Conservation (phyloP, 164 flowering plant genomes). For the Vitis rupestris region DNA sequence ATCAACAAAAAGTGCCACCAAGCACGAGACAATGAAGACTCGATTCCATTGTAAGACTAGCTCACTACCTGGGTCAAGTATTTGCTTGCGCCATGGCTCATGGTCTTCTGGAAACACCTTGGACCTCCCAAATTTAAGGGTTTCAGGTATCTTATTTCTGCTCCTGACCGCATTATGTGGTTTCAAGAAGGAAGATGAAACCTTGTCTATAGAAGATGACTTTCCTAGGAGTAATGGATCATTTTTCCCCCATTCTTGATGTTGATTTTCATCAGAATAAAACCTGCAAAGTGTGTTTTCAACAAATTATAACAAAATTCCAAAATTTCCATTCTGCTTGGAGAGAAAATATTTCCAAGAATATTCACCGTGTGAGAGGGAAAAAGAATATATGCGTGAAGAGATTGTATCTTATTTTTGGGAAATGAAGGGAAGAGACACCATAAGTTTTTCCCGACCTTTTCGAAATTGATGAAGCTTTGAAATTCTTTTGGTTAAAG, state of each 20-base stretch:
- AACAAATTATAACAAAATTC: no score
- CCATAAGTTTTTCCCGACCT: no score
- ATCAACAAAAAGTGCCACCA: slow-evolving; percentile 84
- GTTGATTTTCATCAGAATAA: slow-evolving; percentile 47
- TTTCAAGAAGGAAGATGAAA: slow-evolving; percentile 37
- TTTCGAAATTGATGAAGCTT: no score
- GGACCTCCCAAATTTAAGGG: slow-evolving; percentile 31
- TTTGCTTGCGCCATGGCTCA: slow-evolving; percentile 49
- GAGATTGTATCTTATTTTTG: no score
- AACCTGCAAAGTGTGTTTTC: slow-evolving; percentile 39
- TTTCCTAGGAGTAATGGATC: slow-evolving; percentile 29
- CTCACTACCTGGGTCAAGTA: slow-evolving; percentile 83
- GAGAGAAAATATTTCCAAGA: not conserved
- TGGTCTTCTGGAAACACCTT: slow-evolving; percentile 56
- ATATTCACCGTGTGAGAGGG: no score
- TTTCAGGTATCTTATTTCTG: slow-evolving; percentile 28
- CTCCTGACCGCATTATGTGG: slow-evolving; percentile 21
- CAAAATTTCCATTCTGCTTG: not conserved
- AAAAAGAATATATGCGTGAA: no score
- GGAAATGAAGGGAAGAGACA: no score
- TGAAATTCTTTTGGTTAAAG: no score
- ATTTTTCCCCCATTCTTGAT: slow-evolving; percentile 34
- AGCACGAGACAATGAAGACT: slow-evolving; percentile 66
- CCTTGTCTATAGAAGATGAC: slow-evolving; percentile 33
- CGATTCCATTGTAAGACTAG: slow-evolving; percentile 74